phyloP scores from a whole-genome alignment of 1,284 basidiomycete species.

The Apiotrichum brassicae region DNA sequence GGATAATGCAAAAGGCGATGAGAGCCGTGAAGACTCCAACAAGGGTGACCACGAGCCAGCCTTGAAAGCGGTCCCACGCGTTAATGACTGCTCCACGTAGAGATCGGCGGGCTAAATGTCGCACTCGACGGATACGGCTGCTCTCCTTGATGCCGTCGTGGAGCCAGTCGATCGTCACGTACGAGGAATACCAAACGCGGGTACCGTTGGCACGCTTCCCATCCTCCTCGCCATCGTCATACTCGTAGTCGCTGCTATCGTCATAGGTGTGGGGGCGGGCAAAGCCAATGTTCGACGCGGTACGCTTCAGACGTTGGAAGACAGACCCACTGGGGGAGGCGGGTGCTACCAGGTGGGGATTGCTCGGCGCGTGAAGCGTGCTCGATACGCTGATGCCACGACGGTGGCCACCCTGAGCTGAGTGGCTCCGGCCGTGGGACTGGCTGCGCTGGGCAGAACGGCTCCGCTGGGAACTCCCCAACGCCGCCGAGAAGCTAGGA shows the following conservation, averaged over 20 bases:
- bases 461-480: not conserved
- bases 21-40: constrained; percentile 64
- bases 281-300: constrained; percentile 35
- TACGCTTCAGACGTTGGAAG: constrained; percentile 25
- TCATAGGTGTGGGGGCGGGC: constrained; percentile 26
- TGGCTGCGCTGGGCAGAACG: too few species aligned
- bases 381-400: constrained; percentile 5
- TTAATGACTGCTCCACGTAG: constrained; percentile 65
- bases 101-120: constrained; percentile 58
- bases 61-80: constrained; percentile 70
- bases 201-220: constrained; percentile 66
- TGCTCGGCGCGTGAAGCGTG: constrained; percentile 1
- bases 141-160: constrained; percentile 91
- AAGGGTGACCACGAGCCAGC: constrained; percentile 86
- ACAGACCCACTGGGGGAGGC: constrained; percentile 25
- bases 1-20: constrained; percentile 79
- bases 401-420: constrained; percentile 3
- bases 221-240: constrained; percentile 49
- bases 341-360: not conserved
- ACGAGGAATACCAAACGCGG: constrained; percentile 80
- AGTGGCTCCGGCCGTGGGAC: not conserved
- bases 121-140: constrained; percentile 62
- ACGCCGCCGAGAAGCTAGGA: not conserved
- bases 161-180: constrained; percentile 64
- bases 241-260: constrained; percentile 17